Conservation (phyloP, 306 rosid genomes). For the Cyamopsis tetragonoloba region DNA sequence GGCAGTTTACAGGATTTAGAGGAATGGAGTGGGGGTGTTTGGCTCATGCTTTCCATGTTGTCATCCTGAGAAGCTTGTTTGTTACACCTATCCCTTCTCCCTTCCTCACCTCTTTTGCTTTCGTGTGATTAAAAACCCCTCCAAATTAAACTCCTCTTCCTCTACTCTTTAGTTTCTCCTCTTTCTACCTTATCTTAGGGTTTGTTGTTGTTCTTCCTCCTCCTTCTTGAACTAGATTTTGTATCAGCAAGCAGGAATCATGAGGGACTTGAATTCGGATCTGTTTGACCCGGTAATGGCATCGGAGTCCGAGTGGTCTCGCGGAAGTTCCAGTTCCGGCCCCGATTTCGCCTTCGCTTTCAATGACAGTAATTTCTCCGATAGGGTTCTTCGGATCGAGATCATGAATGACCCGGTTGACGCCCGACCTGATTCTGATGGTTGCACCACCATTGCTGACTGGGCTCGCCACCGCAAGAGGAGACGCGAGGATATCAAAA, state of each 20-base stretch:
- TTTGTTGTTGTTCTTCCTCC: background rate
- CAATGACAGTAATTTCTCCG: constrained; percentile 95
- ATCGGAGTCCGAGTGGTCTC: constrained; percentile 61
- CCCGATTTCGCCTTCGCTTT: constrained; percentile 93
- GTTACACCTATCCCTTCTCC: too few species aligned
- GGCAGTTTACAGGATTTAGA: too few species aligned
- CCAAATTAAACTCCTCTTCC: too few species aligned
- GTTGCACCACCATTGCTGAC: constrained; percentile 65
- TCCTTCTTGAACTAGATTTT: background rate
- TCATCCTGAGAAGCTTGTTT: too few species aligned
- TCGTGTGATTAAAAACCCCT: too few species aligned
- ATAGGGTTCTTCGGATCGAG: constrained; percentile 82
- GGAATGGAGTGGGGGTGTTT: too few species aligned
- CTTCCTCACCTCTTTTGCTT: too few species aligned
- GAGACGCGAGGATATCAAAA: constrained; percentile 76
- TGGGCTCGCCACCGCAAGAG: constrained; percentile 96
- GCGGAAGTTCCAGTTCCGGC: constrained; percentile 50
- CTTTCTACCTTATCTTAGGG: constrained; percentile 1
- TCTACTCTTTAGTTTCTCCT: background rate
- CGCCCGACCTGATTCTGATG: constrained; percentile 48
- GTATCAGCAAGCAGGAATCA: background rate
- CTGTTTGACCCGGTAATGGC: constrained; percentile 69
- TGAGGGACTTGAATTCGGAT: constrained; percentile 58
- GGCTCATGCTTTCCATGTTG: too few species aligned
- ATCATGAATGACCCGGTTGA: constrained; percentile 58